phyloP scores from a whole-genome alignment of 208 protist genomes.

The Acanthamoeba royreba region DNA sequence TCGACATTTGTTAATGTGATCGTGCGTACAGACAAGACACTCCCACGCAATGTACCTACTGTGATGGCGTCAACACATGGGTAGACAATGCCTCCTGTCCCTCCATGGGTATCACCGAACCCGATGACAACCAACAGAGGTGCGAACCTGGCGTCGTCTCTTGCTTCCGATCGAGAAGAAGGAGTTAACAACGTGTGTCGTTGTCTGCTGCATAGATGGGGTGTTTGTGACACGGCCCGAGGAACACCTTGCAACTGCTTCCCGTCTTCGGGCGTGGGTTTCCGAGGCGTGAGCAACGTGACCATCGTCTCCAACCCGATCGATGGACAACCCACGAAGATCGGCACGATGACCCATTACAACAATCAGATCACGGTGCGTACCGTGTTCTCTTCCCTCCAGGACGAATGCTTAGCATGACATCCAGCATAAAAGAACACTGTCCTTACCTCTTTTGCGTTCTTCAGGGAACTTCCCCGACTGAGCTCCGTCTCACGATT shows the following conservation, averaged over 20 bases:
- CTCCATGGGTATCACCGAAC: not conserved
- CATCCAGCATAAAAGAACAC: not conserved
- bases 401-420: too few relatives aligned
- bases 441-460: not conserved
- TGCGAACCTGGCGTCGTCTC: too few relatives aligned
- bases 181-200: too few relatives aligned
- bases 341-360: slow-evolving; percentile 6
- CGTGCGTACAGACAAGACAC: slow-evolving; percentile 19
- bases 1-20: too few relatives aligned
- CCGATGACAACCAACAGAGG: slow-evolving; percentile 6
- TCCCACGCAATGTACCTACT: not conserved
- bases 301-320: too few relatives aligned
- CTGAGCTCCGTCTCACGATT: not conserved
- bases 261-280: too few relatives aligned
- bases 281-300: too few relatives aligned
- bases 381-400: too few relatives aligned
- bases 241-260: too few relatives aligned
- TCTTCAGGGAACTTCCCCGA: not conserved
- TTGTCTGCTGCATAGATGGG: too few relatives aligned
- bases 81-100: not conserved
- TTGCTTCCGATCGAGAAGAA: too few relatives aligned
- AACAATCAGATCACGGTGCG: not conserved
- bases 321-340: not conserved
- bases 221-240: too few relatives aligned
- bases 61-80: not conserved